These are phyloP conservation scores for Lithospermum erythrorhizon DNA, from an alignment of 257 asterid genomes.

Conservation along the genomic window DNA sequence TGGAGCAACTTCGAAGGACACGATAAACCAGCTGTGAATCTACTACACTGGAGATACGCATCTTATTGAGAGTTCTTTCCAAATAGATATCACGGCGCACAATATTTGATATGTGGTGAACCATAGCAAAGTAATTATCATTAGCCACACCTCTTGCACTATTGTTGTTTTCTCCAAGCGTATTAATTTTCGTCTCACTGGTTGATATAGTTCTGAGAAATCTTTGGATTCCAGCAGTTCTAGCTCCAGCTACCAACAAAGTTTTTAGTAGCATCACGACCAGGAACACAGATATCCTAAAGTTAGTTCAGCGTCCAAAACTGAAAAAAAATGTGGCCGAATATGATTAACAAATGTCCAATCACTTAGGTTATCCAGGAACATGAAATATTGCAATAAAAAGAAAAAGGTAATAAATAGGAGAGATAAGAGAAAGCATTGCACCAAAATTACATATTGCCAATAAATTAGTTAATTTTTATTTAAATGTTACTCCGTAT, in stretches of 20 bases:
- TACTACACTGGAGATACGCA: constrained; percentile 55
- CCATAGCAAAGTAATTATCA: constrained; percentile 82
- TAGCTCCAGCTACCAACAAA: constrained; percentile 4
- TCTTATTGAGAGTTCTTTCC: constrained; percentile 90
- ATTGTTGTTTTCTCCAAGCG: constrained; percentile 16
- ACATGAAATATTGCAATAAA: no score
- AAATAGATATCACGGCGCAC: constrained; percentile 80
- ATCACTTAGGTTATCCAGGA: background rate
- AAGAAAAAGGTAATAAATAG: no score
- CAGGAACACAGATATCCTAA: background rate
- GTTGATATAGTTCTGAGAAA: constrained; percentile 18
- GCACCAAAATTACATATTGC: no score
- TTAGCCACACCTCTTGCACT: constrained; percentile 35
- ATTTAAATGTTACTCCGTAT: no score
- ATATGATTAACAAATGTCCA: background rate
- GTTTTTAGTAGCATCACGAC: constrained; percentile 19
- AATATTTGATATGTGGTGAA: constrained; percentile 88
- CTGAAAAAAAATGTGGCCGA: background rate
- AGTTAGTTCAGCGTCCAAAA: background rate
- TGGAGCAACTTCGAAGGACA: constrained; percentile 72
- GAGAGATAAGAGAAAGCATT: no score
- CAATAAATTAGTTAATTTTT: no score
- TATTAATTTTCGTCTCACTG: constrained; percentile 18
- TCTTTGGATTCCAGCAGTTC: constrained; percentile 13
- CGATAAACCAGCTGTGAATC: constrained; percentile 85